Conservation (phyloP, 176 grass and related monocot species). For the Oryza nivara region DNA sequence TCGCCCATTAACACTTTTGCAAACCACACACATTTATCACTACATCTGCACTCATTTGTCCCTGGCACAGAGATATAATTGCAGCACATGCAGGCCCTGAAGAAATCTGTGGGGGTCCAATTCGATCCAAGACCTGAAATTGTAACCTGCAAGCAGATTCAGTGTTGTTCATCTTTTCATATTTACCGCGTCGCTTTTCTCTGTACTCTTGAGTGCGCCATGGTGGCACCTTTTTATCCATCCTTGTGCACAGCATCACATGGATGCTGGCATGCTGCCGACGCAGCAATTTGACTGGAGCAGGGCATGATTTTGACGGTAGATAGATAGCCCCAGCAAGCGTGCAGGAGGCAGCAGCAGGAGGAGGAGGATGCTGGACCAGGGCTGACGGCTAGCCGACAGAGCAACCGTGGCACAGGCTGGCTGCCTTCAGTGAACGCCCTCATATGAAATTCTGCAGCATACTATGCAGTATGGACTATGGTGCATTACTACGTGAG, state of each 20-base stretch:
- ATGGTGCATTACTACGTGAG: too few relatives aligned
- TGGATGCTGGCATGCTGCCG: not conserved
- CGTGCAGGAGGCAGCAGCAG: not conserved
- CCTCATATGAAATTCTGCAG: not conserved
- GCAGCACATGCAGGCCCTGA: slow-evolving; percentile 11
- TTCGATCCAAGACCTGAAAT: not conserved
- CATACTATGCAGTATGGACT: not conserved
- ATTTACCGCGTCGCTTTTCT: not conserved
- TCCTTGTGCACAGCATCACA: slow-evolving; percentile 11
- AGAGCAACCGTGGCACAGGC: slow-evolving; percentile 3
- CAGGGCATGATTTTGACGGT: not conserved
- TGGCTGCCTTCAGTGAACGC: not conserved
- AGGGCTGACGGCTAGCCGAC: not conserved
- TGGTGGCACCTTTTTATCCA: not conserved
- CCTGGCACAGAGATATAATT: not conserved
- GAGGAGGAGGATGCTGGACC: not conserved
- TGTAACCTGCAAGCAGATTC: not conserved
- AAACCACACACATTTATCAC: not conserved
- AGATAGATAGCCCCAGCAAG: not conserved
- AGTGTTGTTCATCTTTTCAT: not conserved
- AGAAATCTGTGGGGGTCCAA: not conserved
- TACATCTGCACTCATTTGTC: not conserved
- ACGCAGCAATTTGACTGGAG: slow-evolving; percentile 29
- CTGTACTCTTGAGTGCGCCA: not conserved
- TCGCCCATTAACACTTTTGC: not conserved